Evolutionary conservation across 148 eudicot species (phyloP).

Genomic region (Rhododendron griersonianum): DNA sequence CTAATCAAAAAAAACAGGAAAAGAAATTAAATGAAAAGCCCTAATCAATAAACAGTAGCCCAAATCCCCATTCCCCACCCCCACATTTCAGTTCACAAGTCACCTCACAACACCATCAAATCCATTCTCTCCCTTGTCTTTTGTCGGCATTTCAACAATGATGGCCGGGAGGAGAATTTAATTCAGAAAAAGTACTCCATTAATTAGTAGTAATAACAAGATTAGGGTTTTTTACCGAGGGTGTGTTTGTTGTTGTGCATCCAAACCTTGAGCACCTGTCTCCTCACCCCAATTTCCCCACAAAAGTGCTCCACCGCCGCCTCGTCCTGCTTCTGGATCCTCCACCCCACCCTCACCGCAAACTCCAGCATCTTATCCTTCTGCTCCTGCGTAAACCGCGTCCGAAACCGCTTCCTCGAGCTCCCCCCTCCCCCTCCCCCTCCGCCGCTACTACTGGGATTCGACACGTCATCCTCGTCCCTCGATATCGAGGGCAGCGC

Average conservation of each 20-base stretch:
- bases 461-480: conserved; percentile 46
- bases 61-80: background rate
- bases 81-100: background rate
- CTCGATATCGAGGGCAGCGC: conserved; percentile 34
- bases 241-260: conserved; percentile 67
- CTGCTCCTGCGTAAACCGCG: conserved; percentile 41
- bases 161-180: too few species aligned
- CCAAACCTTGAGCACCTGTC: conserved; percentile 58
- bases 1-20: background rate
- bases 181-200: too few species aligned
- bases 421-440: conserved; percentile 17
- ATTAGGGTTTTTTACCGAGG: conserved; percentile 56
- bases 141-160: background rate
- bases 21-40: background rate
- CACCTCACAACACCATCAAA: background rate
- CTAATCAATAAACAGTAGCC: background rate
- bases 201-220: background rate
- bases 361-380: conserved; percentile 52
- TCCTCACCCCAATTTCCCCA: conserved; percentile 30
- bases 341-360: conserved; percentile 53
- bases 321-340: conserved; percentile 51
- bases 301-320: conserved; percentile 47
- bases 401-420: conserved; percentile 34
- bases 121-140: background rate
- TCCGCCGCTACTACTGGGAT: conserved; percentile 51